These are phyloP conservation scores for carrot (Daucus carota) DNA, from an alignment of 129 eudicot species.

Conservation along the genomic window DH1_v3.0 NC_030386.2:22712501-22713000, in stretches of 20 bases:
- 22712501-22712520: not conserved
- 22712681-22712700: conserved; percentile 78
- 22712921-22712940: not conserved
- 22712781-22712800: conserved; percentile 79
- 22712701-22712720: conserved; percentile 87
- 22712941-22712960: not conserved
- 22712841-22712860: not conserved
- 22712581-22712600: conserved; percentile 12
- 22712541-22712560: not conserved
- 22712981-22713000: no score
- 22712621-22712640: conserved; percentile 95
- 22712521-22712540: not conserved
- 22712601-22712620: conserved; percentile 73
- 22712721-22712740: conserved; percentile 94
- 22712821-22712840: not conserved
- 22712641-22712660: conserved; percentile 75
- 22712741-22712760: conserved; percentile 72
- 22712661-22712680: conserved; percentile 78
- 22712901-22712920: not conserved
- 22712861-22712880: not conserved
- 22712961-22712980: not conserved
- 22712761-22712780: conserved; percentile 74
- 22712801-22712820: conserved; percentile 72
- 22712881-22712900: not conserved
- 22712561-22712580: not conserved